Base-by-base conservation (phyloP, 108 stramenopile species). In the Skeletonema tropicum region DNA sequence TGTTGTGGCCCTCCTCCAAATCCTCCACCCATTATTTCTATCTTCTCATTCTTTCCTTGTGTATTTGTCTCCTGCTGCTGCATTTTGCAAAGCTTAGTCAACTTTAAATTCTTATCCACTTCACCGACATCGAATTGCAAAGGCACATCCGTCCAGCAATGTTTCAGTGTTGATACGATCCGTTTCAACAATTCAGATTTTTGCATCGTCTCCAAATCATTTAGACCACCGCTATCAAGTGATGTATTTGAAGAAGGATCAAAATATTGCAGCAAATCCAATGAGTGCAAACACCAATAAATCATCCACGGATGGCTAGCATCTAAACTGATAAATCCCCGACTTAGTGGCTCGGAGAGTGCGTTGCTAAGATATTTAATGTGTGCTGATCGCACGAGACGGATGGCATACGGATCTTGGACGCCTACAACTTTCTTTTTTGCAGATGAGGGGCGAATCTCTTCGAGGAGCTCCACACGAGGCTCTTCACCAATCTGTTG, bases 281-380 rank as follows among this genome's bases (percentile, higher is more conserved):
- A 86, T 0, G 89, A 87, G 63, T 99, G 98, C 23, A 97, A 60
- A 46, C 94, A 94, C 99, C 97, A 98, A 73, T 98, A 98, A 1
- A 93, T 61, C 66, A 99, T 93, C 98, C 98, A 99, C 2, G 98
- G 95, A 38, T 97, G 95, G 75, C 92, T 94, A 30, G 98, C 89
- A 76, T 99, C 99, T 30, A 99, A 77, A 35, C 86, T 87, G 5
- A 93, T 85, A 77, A 95, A 98, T 41, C 90, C 83, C 36, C 74
- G 58, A 21, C 74, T 39, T 12, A 88, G 60, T 14, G 68, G 73
- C 4, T 64, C 33, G 5, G 31, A 57, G 21, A 90, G 65, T n/a
- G 83, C 75, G 10, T 32, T 64, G 72, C 42, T 60, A 6, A 91
- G 75, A 62, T 87, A 92, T 6, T 45, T 26, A 6, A 65, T 66